Evolutionary conservation across 2,329 filamentous ascomycete species (phyloP), one percentile per base, ranked within the genome.

Genomic region (Epicoccum nigrum): DNA sequence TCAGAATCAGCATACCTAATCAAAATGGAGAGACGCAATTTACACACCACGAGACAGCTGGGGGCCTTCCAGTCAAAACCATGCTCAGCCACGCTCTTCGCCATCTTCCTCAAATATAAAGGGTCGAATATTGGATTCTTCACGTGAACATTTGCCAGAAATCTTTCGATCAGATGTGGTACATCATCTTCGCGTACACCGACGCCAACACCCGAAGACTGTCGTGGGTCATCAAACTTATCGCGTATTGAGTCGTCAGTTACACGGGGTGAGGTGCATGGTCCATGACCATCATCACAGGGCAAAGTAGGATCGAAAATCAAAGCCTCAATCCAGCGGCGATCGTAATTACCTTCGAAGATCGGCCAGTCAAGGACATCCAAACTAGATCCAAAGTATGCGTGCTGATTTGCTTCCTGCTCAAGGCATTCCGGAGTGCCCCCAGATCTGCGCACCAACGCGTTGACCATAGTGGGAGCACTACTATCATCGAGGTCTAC

Each of bases 101-200:
- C 66, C 41, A 59, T 60, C 11, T 44, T 39, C 15, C 59, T 62
- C 16, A 68, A 38, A 16, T 64, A 62, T 0, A 46, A 51, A 2
- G 63, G 51, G 42, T 71, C 67, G 6, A 72, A 54, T 8, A 72
- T 65, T 4, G 68, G 69, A 20, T 72, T 72, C 42, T 72, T 72
- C 16, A 67, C 62, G n/a, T 71, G 67, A 11, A 69, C 67, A 34
- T 69, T 69, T 3, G 60, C 44, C 12, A 72, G 50, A 34, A 72
- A 72, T 6, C 46, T 57, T 23, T 69, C 57, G 13, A 65, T 59
- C 2, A 71, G 58, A 19, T 52, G 38, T 2, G 49, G 51, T 12
- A 71, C 58, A 40, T 71, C 68, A 13, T 69, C 60, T 40, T 69
- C 60, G 13, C 60, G 63, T 4, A 68, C 57, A 9, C 63, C 60